Base-by-base conservation (phyloP, 352 stramenopile species). In the Phytophthora uliginosa region DNA sequence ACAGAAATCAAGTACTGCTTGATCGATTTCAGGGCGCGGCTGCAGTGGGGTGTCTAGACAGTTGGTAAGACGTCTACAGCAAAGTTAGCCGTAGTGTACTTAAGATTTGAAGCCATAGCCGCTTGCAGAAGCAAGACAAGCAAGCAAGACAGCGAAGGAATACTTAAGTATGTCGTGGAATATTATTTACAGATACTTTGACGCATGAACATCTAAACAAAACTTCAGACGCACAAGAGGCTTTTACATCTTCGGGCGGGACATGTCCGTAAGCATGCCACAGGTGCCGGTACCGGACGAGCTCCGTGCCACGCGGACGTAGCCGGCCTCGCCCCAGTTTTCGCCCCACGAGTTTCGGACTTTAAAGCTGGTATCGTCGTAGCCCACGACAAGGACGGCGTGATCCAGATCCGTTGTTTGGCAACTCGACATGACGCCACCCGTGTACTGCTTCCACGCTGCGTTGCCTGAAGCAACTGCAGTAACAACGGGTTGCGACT, bases 311-410 rank as follows among this genome's bases (percentile, higher is more conserved):
- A 99, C 83, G 15, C 85, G 84, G 42, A 99, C 91, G 81, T 97
- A 99, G 50, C 95, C 95, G 33, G 86, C 77, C 62, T 98, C 89
- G 63, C 96, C 97, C 95, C 95, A 99, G 22, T 71, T 79, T 5
- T 81, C 68, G 38, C 97, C 97, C 97, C 97, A 99, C 55, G 97
- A 98, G 81, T 99, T 99, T 57, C 97, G 98, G 38, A 99, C 87
- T 67, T 98, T 98, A 81, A 96, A 98, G 33, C 71, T 82, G 0
- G 51, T 75, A 60, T 74, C 79, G 60, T 92, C 90, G 81, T 99
- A 99, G 22, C 97, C 97, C 28, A 99, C 95, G 5, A 95, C 91
- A 40, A 99, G 84, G 17, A 99, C 96, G 22, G 96, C 98, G 78
- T 99, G 98, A 79, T 99, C 97, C 64, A 99, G 87, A 24, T 94